These are phyloP conservation scores for Eragrostis tef DNA, from an alignment of 202 grass and related monocot genomes.

Conservation along the genomic window DNA sequence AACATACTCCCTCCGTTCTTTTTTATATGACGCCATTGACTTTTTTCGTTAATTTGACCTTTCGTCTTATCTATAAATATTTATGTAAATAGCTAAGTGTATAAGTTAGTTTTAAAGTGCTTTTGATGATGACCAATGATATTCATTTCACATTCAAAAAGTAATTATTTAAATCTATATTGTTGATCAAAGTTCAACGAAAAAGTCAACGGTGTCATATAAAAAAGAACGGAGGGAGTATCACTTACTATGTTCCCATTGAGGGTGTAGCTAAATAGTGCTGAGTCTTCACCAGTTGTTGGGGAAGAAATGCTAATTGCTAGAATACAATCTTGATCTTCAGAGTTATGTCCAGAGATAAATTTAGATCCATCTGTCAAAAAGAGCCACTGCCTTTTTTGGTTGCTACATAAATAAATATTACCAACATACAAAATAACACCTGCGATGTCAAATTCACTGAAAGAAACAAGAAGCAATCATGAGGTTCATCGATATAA, in stretches of 20 bases:
- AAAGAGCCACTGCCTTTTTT: constrained; percentile 94
- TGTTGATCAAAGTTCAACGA: too few relatives aligned
- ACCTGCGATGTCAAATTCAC: constrained; percentile 93
- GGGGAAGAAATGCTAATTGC: constrained; percentile 74
- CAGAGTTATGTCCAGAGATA: constrained; percentile 43
- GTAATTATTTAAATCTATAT: too few relatives aligned
- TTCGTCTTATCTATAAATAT: too few relatives aligned
- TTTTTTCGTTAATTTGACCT: too few relatives aligned
- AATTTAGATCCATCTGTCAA: constrained; percentile 75
- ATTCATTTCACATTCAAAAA: too few relatives aligned
- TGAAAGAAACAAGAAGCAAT: constrained; percentile 54
- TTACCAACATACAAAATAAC: constrained; percentile 76
- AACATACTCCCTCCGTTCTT: too few relatives aligned
- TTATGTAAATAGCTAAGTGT: too few relatives aligned
- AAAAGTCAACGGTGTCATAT: too few relatives aligned
- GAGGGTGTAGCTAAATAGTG: constrained; percentile 68
- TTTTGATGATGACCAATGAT: too few relatives aligned
- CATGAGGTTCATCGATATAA: constrained; percentile 30
- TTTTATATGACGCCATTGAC: too few relatives aligned
- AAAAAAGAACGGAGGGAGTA: too few relatives aligned
- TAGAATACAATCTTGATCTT: constrained; percentile 67
- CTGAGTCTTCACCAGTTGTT: constrained; percentile 52
- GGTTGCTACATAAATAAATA: constrained; percentile 63
- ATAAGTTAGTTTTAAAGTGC: too few relatives aligned
- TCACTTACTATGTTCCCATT: constrained; percentile 75